Base-by-base conservation (phyloP, 2,329 filamentous ascomycete genomes). In the Bipolaris zeicola region DNA sequence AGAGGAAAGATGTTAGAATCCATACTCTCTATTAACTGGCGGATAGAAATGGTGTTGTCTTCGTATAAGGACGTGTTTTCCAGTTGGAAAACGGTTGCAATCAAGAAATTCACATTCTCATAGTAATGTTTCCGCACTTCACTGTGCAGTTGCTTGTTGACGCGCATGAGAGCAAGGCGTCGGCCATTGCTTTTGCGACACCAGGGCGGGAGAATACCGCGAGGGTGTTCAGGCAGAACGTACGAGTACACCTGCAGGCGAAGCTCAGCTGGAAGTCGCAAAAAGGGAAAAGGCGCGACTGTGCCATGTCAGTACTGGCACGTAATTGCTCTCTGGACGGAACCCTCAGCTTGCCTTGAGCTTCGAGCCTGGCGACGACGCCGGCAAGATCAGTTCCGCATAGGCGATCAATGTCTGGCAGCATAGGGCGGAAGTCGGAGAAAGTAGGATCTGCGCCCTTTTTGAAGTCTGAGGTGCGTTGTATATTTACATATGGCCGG, bases 251-350 rank as follows among this genome's bases (percentile, higher is more conserved):
- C 37, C 2, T 64, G 55, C 2, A 69, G 60, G 1, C 68, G 62
- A 8, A 72, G 61, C 47, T 72, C 68, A 22, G 65, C 55, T 1
- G 68, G 68, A 7, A 72, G 56, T 1, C 41, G 46, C 8, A 68
- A 57, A 52, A 72, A 64, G 2, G 66, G 56, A 36, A 71, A 70
- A 1, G 64, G 55, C 16, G 60, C 52, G 11, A 63, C 68, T 69
- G 41, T 7, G 2, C 1, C 10, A 6, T 24, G 33, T 68, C 20
- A 65, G 60, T 13, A 34, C 26, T 6, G 31, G 22, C 6, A 8
- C 14, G 4, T 13, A 14, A 22, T 22, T 8, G 18, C 28, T 31
- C 28, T 31, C 10, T 6, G 3, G 18, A 6, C 28, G 7, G n/a
- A 24, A 20, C 10, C 8, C 5, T 22, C 41, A 26, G 52, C 65